Conservation (phyloP, 2,329 filamentous ascomycete genomes). For the Xylariaceae sp. region DNA sequence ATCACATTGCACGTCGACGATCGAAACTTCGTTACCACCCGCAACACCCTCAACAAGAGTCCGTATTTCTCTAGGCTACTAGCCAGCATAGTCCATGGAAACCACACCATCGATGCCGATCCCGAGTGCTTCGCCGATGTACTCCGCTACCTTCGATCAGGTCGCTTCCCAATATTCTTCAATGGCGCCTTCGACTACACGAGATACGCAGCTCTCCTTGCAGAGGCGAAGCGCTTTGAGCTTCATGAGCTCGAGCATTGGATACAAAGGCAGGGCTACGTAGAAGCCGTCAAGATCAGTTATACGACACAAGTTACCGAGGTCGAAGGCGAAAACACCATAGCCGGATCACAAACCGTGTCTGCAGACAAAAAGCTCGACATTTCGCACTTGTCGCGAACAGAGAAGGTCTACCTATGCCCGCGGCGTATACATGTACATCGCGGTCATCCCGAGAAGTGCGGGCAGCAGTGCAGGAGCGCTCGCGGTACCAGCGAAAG, state of each 20-base stretch:
- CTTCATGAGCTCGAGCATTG: slow-evolving; percentile 29
- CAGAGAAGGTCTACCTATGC: slow-evolving; percentile 39
- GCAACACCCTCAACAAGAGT: slow-evolving; percentile 22
- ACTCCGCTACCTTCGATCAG: slow-evolving; percentile 32
- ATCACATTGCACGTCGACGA: slow-evolving; percentile 20
- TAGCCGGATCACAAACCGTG: neutral
- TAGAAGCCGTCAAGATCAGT: slow-evolving; percentile 20
- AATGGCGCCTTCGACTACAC: slow-evolving; percentile 27
- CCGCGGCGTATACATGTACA: slow-evolving; percentile 24
- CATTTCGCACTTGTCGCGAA: slow-evolving; percentile 18
- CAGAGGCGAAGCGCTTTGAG: slow-evolving; percentile 33
- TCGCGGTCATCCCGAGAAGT: slow-evolving; percentile 17
- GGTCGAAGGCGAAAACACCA: neutral
- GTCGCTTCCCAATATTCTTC: slow-evolving; percentile 34
- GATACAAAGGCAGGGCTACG: slow-evolving; percentile 27
- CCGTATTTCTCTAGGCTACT: slow-evolving; percentile 24
- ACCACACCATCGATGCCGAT: slow-evolving; percentile 37
- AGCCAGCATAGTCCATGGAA: slow-evolving; percentile 17
- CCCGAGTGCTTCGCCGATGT: slow-evolving; percentile 33
- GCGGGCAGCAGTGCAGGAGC: slow-evolving; percentile 12
- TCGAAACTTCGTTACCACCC: slow-evolving; percentile 19
- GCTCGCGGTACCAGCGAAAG: neutral
- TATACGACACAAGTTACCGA: neutral
- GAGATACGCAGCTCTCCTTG: slow-evolving; percentile 30
- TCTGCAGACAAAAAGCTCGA: slow-evolving; percentile 1